Percentiles rank a stretch among this genome's conserved stretches.
These are phyloP conservation scores for Beauveria medogensis DNA, from an alignment of 2,329 filamentous ascomycete species.

Conservation along the genomic window DNA sequence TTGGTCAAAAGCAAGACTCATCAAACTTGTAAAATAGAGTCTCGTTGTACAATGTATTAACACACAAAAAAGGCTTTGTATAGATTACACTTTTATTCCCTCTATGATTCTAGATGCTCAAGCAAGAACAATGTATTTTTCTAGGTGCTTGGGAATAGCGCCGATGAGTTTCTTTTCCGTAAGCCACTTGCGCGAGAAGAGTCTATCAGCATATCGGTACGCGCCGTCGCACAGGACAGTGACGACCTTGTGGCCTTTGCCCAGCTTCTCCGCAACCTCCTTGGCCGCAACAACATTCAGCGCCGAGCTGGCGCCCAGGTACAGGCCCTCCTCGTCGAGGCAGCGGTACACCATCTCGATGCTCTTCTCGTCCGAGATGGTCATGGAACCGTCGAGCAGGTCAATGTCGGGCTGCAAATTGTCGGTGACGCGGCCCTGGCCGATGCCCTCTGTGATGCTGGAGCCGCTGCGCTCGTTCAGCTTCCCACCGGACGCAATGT, in stretches of 20 bases:
- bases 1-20: not conserved
- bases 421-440: slow-evolving; percentile 92
- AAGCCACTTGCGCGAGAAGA: slow-evolving; percentile 91
- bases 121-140: slow-evolving; percentile 90
- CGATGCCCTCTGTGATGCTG: slow-evolving; percentile 96
- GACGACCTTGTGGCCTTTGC: slow-evolving; percentile 82
- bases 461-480: slow-evolving; percentile 73
- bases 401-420: slow-evolving; percentile 82
- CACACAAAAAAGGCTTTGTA: not conserved
- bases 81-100: slow-evolving; percentile 8
- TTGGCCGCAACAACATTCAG: slow-evolving; percentile 94
- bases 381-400: slow-evolving; percentile 74
- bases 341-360: slow-evolving; percentile 98
- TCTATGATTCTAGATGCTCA: slow-evolving; percentile 28
- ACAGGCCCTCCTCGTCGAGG: slow-evolving; percentile 90
- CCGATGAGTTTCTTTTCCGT: slow-evolving; percentile 73
- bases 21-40: slow-evolving; percentile 7
- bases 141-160: slow-evolving; percentile 74
- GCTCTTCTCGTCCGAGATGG: slow-evolving; percentile 85
- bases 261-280: slow-evolving; percentile 85
- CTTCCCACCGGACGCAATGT: slow-evolving; percentile 77
- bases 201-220: slow-evolving; percentile 89
- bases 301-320: slow-evolving; percentile 86
- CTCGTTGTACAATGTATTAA: slow-evolving; percentile 5
- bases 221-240: slow-evolving; percentile 93